Percentiles rank a stretch among this genome's conserved stretches.
These are phyloP conservation scores for Lablab purpureus DNA, from an alignment of 306 rosid species.

Conservation along the genomic window DNA sequence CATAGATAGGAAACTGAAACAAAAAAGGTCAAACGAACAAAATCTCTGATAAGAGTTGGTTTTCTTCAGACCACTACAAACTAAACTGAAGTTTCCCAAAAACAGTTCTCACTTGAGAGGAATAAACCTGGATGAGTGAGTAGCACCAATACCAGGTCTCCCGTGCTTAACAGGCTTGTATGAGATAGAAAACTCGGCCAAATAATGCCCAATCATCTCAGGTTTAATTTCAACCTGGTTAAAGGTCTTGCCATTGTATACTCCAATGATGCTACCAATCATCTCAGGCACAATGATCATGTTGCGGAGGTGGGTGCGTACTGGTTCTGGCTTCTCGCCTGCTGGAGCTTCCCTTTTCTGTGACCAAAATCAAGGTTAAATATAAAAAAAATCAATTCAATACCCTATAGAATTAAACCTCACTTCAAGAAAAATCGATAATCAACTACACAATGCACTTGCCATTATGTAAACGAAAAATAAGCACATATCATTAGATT, in stretches of 20 bases:
- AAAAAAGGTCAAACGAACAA: conserved; percentile 20
- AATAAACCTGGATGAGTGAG: conserved; percentile 97
- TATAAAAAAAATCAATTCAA: too few relatives aligned
- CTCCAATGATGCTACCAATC: conserved; percentile 92
- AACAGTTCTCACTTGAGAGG: conserved; percentile 81
- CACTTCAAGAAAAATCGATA: background rate
- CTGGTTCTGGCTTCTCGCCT: conserved; percentile 96
- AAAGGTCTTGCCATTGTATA: conserved; percentile 94
- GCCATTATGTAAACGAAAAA: background rate
- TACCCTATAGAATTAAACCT: background rate
- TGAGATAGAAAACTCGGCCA: conserved; percentile 90
- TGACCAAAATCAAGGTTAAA: background rate
- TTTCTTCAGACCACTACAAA: conserved; percentile 36
- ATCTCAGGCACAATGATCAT: conserved; percentile 95
- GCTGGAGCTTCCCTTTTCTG: conserved; percentile 95
- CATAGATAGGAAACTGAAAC: conserved; percentile 23
- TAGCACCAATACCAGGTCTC: conserved; percentile 98
- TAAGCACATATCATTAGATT: background rate
- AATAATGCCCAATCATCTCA: conserved; percentile 92
- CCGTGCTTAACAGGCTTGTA: conserved; percentile 99
- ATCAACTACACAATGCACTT: background rate
- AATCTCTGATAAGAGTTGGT: conserved; percentile 50
- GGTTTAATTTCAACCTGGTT: conserved; percentile 95
- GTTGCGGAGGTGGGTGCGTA: conserved; percentile 88
- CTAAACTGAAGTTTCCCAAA: conserved; percentile 36